Base-by-base conservation (phyloP, 345 rosid genomes). In the Mallotus nudiflorus region DNA sequence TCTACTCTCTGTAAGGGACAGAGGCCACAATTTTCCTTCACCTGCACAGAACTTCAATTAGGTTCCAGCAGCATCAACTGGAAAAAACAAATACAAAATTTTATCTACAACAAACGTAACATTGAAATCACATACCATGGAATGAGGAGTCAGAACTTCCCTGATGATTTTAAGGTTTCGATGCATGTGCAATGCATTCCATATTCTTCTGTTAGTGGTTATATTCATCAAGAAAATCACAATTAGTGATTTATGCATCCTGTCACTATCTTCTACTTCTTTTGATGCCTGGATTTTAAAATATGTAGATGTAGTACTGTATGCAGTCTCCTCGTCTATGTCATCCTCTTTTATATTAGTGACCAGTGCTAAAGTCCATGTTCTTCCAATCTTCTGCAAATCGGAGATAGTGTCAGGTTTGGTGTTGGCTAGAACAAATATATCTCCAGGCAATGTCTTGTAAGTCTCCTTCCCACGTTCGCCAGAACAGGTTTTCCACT, bases 371-470 rank as follows among this genome's bases (percentile, higher is more conserved):
- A 82, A 71, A 1, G 61, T 33, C 84, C 84, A 83, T 14, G 40
- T 65, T 66, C 73, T 72, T n/a, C 84, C 78, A 0, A 15, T 14
- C 76, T 81, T 69, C 40, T 44, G 55, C 55, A 85, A 65, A 20
- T 87, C 89, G 25, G 75, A 70, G 19, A 28, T 79, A 13, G 65
- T 25, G 77, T 74, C 71, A 2, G 86, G 89, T 44, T 72, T 77
- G 15, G 46, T 71, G 50, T 77, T 68, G 4, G 85, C 55, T 28
- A 87, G 35, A 25, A 82, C 9, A 16, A 85, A 40, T 20, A 85
- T 45, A 55, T 83, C 89, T 14, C 84, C 82, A 5, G 81, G 85
- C 73, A 75, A 45, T 27, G 85, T 81, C 62, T 62, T 81, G 71
- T 80, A 87, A 25, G 82, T 72, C 62, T 73, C 48, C 45, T 72